Evolutionary conservation across 2,329 filamentous ascomycete species (phyloP).

Genomic region (Zopfia rhizophila): DNA sequence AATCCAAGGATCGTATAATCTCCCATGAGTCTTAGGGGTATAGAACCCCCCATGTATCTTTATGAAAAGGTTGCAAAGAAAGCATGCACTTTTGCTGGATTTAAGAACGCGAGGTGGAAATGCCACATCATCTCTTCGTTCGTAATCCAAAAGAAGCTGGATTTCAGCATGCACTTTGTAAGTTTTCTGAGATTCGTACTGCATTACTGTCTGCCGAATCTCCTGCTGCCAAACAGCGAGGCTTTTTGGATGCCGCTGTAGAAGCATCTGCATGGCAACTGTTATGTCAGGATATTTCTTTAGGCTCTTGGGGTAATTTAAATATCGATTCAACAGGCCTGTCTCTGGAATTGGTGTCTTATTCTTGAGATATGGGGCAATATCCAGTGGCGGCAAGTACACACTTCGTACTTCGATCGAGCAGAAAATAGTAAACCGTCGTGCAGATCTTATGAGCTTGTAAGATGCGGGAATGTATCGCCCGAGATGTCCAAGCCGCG

Average conservation of each 20-base stretch:
- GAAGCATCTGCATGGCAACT: conserved; percentile 2
- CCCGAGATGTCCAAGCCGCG: conserved; percentile 10
- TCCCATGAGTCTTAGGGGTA: conserved; percentile 57
- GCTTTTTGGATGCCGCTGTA: not conserved
- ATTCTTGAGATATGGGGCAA: not conserved
- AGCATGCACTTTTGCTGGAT: conserved; percentile 63
- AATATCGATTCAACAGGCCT: conserved; percentile 8
- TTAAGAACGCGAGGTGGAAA: conserved; percentile 56
- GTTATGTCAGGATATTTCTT: not conserved
- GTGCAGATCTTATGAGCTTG: conserved; percentile 11
- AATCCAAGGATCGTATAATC: conserved; percentile 58
- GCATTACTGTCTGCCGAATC: not conserved
- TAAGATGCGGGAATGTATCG: conserved; percentile 12
- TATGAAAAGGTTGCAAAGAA: conserved; percentile 61
- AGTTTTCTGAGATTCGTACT: not conserved
- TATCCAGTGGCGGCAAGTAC: not conserved
- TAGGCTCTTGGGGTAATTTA: not conserved
- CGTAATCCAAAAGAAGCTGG: conserved; percentile 59
- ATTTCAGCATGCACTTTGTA: conserved; percentile 60
- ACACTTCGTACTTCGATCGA: conserved; percentile 11
- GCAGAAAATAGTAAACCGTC: conserved; percentile 8
- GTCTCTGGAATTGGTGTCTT: too few species aligned
- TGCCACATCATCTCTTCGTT: conserved; percentile 34
- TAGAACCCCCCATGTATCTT: conserved; percentile 51
- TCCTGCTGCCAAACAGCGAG: conserved; percentile 5